Evolutionary conservation across 768 basidiomycete species (phyloP).

Genomic region (Clitopilus hobsonii): DNA sequence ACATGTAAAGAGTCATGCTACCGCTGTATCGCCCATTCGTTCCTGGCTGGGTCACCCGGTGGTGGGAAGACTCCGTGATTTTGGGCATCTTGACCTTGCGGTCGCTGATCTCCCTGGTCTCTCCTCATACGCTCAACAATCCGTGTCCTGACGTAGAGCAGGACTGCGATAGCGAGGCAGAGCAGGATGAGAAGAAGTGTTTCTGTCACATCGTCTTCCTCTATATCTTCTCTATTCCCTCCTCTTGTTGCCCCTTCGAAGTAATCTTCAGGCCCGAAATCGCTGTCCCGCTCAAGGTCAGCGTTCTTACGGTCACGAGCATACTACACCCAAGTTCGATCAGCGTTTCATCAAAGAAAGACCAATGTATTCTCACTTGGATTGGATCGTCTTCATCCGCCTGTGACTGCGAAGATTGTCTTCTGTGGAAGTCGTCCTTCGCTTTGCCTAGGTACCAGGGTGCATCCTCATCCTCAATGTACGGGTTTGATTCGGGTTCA

Average conservation of each 20-base stretch:
- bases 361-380: slow-evolving; percentile 40
- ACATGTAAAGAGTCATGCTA: slow-evolving; percentile 24
- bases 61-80: slow-evolving; percentile 55
- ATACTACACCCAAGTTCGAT: no score
- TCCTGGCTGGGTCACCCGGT: slow-evolving; percentile 56
- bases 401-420: slow-evolving; percentile 28
- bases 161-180: slow-evolving; percentile 65
- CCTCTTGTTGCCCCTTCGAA: slow-evolving; percentile 65
- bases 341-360: not conserved
- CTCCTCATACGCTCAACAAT: slow-evolving; percentile 70
- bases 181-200: slow-evolving; percentile 74
- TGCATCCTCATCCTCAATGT: slow-evolving; percentile 53
- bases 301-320: slow-evolving; percentile 69
- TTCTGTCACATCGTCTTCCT: slow-evolving; percentile 69
- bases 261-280: slow-evolving; percentile 81
- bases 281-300: slow-evolving; percentile 68
- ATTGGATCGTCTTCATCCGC: slow-evolving; percentile 68
- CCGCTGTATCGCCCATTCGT: slow-evolving; percentile 62
- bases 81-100: slow-evolving; percentile 32
- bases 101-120: slow-evolving; percentile 47
- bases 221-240: slow-evolving; percentile 57
- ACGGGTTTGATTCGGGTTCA: slow-evolving; percentile 28
- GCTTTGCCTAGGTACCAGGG: slow-evolving; percentile 84
- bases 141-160: slow-evolving; percentile 77
- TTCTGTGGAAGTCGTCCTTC: slow-evolving; percentile 68